Conservation (phyloP, 108 stramenopile species). For the Cyclostephanos tholiformis region DNA sequence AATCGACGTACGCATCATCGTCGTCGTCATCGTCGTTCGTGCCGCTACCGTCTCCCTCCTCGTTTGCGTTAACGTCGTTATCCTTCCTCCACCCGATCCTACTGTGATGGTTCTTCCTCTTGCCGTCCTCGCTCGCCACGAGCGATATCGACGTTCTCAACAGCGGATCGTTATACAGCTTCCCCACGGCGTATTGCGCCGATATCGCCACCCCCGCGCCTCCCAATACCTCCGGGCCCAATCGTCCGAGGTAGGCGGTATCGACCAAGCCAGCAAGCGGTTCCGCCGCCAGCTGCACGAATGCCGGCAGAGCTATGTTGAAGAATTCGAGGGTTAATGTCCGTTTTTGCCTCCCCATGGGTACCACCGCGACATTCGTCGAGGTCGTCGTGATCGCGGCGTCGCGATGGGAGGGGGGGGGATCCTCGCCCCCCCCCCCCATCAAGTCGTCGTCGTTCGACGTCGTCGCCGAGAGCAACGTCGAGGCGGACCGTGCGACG, state of each 20-base stretch:
- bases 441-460: too few relatives aligned
- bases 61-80: too few relatives aligned
- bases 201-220: constrained; percentile 93
- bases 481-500: too few relatives aligned
- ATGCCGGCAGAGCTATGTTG: constrained; percentile 83
- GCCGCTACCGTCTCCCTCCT: too few relatives aligned
- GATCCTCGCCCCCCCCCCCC: too few relatives aligned
- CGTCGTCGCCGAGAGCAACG: too few relatives aligned
- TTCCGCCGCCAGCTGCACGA: constrained; percentile 90
- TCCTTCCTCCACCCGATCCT: constrained; percentile 29
- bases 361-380: neutral
- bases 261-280: constrained; percentile 91
- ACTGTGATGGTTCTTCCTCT: constrained; percentile 26
- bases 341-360: constrained; percentile 21
- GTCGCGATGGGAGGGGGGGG: too few relatives aligned
- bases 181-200: constrained; percentile 88
- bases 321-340: constrained; percentile 83
- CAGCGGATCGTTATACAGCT: constrained; percentile 93
- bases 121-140: constrained; percentile 86
- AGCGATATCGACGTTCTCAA: constrained; percentile 86
- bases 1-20: neutral
- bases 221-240: constrained; percentile 87
- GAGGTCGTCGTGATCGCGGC: too few relatives aligned
- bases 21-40: neutral
- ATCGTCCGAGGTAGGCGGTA: constrained; percentile 82